Evolutionary conservation across 2,329 filamentous ascomycete genomes (phyloP).

Genomic region (Colletotrichum nymphaeae): DNA sequence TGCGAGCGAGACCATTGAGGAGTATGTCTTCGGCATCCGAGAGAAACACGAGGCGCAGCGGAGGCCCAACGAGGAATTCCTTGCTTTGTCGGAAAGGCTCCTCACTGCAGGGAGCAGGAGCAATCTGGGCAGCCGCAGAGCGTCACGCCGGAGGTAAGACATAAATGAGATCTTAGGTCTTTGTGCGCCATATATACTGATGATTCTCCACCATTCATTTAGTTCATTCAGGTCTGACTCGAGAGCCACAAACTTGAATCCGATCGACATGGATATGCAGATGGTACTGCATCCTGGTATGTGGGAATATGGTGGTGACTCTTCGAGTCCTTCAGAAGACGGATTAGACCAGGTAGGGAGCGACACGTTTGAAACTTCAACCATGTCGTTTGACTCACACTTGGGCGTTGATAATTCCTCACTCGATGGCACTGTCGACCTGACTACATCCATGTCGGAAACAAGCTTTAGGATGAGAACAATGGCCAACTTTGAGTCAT

Average conservation of each 20-base stretch:
- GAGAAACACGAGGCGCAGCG: background rate
- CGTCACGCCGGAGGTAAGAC: slow-evolving; percentile 7
- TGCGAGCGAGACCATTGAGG: slow-evolving; percentile 1
- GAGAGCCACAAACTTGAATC: background rate
- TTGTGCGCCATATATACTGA: no score
- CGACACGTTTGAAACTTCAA: background rate
- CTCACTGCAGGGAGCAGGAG: slow-evolving; percentile 7
- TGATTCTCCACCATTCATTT: no score
- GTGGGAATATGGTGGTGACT: background rate
- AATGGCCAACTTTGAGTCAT: background rate
- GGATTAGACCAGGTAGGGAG: background rate
- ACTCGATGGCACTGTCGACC: slow-evolving; percentile 1
- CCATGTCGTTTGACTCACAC: slow-evolving; percentile 4
- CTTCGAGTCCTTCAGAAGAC: background rate
- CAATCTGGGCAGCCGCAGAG: slow-evolving; percentile 1
- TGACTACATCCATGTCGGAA: slow-evolving; percentile 3
- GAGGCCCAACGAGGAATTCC: background rate
- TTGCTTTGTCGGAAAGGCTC: background rate
- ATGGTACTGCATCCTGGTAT: slow-evolving; percentile 5
- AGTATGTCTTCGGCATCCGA: slow-evolving; percentile 9
- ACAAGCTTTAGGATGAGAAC: background rate
- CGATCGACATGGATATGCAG: background rate
- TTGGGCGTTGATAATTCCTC: background rate
- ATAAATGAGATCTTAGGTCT: no score
- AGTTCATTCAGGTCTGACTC: background rate